Evolutionary conservation across 2,329 filamentous ascomycete genomes (phyloP).

Genomic region (Rasamsonia emersonii): DNA sequence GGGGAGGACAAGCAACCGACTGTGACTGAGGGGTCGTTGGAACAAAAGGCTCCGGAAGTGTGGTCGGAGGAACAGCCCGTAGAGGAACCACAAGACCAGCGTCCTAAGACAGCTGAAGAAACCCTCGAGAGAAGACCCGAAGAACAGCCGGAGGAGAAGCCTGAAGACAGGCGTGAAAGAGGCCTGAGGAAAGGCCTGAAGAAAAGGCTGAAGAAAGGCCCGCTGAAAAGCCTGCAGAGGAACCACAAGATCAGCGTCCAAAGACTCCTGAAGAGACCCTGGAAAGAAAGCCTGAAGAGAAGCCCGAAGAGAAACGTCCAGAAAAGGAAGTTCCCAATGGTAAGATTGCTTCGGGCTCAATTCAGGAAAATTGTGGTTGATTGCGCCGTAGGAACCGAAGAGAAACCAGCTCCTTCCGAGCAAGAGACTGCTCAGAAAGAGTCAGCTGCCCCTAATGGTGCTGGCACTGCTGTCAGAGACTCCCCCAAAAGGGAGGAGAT

Average conservation of each 20-base stretch:
- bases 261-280: slow-evolving; percentile 1
- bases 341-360: slow-evolving; percentile 1
- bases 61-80: slow-evolving; percentile 7
- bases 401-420: slow-evolving; percentile 9
- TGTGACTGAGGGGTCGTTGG: slow-evolving; percentile 7
- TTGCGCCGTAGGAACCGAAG: no score
- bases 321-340: slow-evolving; percentile 5
- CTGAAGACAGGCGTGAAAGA: slow-evolving; percentile 2
- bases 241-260: slow-evolving; percentile 6
- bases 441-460: slow-evolving; percentile 9
- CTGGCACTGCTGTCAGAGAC: slow-evolving; percentile 38
- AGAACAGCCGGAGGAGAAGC: slow-evolving; percentile 4
- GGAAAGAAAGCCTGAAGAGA: slow-evolving; percentile 8
- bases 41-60: slow-evolving; percentile 22
- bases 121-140: slow-evolving; percentile 9
- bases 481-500: slow-evolving; percentile 43
- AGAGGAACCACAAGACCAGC: slow-evolving; percentile 6
- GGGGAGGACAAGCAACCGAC: slow-evolving; percentile 9
- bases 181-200: not conserved
- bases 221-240: not conserved
- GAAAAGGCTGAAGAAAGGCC: not conserved
- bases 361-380: not conserved
- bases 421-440: slow-evolving; percentile 10
- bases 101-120: slow-evolving; percentile 15
- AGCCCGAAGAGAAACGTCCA: slow-evolving; percentile 7